Evolutionary conservation across 306 rosid genomes (phyloP).

Genomic region (Medicago ruthenica): DNA sequence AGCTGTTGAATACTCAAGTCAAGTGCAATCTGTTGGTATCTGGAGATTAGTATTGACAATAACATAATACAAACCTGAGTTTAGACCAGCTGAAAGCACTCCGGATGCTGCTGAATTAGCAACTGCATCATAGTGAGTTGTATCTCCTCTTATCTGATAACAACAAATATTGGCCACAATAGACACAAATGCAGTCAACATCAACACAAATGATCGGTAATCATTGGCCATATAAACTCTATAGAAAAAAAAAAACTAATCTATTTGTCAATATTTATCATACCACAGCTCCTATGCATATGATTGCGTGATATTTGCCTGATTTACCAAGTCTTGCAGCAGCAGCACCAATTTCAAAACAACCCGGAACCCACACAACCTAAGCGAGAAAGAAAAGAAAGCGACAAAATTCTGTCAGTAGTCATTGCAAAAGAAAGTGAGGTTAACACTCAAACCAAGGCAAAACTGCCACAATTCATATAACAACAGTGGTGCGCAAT

Average conservation of each 20-base stretch:
- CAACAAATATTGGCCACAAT: slow-evolving; percentile 34
- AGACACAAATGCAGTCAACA: slow-evolving; percentile 29
- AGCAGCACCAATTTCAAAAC: slow-evolving; percentile 87
- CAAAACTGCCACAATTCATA: slow-evolving; percentile 25
- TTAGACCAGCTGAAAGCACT: slow-evolving; percentile 86
- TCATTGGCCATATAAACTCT: slow-evolving; percentile 9
- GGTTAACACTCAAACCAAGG: slow-evolving; percentile 24
- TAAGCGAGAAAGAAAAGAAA: slow-evolving; percentile 45
- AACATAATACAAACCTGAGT: slow-evolving; percentile 64
- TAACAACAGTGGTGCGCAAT: no score
- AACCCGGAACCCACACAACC: slow-evolving; percentile 98
- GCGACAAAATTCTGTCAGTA: slow-evolving; percentile 38
- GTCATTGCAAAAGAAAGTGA: slow-evolving; percentile 27
- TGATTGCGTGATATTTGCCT: slow-evolving; percentile 72
- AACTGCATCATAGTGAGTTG: slow-evolving; percentile 92
- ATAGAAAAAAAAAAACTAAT: slow-evolving; percentile 10
- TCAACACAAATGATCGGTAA: slow-evolving; percentile 15
- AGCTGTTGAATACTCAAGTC: slow-evolving; percentile 14
- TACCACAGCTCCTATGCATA: slow-evolving; percentile 99
- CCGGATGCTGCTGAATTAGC: slow-evolving; percentile 94
- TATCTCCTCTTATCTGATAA: slow-evolving; percentile 86
- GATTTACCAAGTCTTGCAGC: slow-evolving; percentile 81
- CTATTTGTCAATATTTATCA: slow-evolving; percentile 29
- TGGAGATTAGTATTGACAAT: neutral
- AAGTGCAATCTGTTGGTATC: slow-evolving; percentile 6